Base-by-base conservation (phyloP, 2,329 filamentous ascomycete species). In the Penicillium sp. region DNA sequence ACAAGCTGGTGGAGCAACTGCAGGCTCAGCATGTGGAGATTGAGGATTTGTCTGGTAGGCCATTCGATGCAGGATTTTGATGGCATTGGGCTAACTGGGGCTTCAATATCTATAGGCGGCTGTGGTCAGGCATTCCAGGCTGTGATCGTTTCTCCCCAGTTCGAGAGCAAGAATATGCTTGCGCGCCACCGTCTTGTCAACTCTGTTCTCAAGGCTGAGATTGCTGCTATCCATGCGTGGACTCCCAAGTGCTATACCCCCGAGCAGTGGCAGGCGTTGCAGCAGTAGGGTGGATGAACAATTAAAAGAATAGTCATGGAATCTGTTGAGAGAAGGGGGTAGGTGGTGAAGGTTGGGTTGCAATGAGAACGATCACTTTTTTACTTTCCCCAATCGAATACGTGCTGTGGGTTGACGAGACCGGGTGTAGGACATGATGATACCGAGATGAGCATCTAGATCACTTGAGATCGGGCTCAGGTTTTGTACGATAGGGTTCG, bases 161-260 rank as follows among this genome's bases (percentile, higher is more conserved):
- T 89, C 67, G 75, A 78, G 46, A 82, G 81, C 59, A 85, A 86
- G 68, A 86, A 74, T 63, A 87, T 87, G 42, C 81, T 96, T 47
- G 89, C 89, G 65, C 80, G 90, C 47, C 88, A 95, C 70, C 83
- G 90, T 35, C 77, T 94, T 52, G 89, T 95, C 59, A 95, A 96
- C 70, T 78, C 78, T 13, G 82, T 83, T 4, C 76, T 96, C 59
- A 91, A 89, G 73, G 80, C 84, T 38, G 89, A 96, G 72, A 95
- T 96, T 66, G 87, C 87, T 13, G 81, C 80, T 55, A 95, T 96
- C 59, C 90, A 96, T 74, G 90, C 90, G 31, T 96, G 90, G 90
- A 94, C 88, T 46, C 88, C 89, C 23, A 94, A 89, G 72, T 95
- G 90, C 68, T 86, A 89, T 73, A 96, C 90, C 7, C 87, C 88